Evolutionary conservation across 2,329 filamentous ascomycete species (phyloP), one percentile per base, ranked within the genome.

Genomic region (Ascochyta rabiei): DNA sequence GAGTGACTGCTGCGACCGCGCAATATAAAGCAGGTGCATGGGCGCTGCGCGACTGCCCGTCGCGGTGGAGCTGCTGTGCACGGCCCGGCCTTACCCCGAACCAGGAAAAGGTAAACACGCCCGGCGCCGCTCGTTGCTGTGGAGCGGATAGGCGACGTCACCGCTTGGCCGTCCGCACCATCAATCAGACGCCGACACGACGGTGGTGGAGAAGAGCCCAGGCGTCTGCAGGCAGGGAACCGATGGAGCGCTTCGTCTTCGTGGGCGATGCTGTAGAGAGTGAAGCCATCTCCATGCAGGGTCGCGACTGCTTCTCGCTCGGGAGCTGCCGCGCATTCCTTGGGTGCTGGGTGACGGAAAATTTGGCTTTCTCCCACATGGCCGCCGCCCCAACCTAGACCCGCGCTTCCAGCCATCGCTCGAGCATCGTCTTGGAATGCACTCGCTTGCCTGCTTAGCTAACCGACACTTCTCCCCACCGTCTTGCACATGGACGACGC

Each of bases 1-100:
- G 42, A 61, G 57, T 40, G 64, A 56, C 49, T 68, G 64, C 38
- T 63, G 63, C 62, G 63, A 66, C 54, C 66, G 61, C 39, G 62
- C 56, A 40, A 65, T 68, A 67, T 71, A 58, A 53, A 71, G 57
- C 49, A 67, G 62, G 63, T 70, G 67, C 70, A 73, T 74, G 43
- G 53, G 47, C 53, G 48, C 43, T 35, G 40, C 50, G 18, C 43
- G 13, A 13, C 46, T 21, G 24, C 46, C 52, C 41, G 31, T 42
- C 35, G 41, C 46, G 41, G 43, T 47, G 47, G 52, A 31, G 60
- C 64, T 44, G 50, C 45, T 48, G 56, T 60, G 57, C 52, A 50
- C 52, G 52, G 46, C 41, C 52, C 42, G 38, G 35, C 52, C 60
- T 50, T 66, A 57, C 43, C 68, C 68, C 40, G 46, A 69, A 61